Evolutionary conservation across 2,329 filamentous ascomycete species (phyloP).

Genomic region (Fusarium dimerum): DNA sequence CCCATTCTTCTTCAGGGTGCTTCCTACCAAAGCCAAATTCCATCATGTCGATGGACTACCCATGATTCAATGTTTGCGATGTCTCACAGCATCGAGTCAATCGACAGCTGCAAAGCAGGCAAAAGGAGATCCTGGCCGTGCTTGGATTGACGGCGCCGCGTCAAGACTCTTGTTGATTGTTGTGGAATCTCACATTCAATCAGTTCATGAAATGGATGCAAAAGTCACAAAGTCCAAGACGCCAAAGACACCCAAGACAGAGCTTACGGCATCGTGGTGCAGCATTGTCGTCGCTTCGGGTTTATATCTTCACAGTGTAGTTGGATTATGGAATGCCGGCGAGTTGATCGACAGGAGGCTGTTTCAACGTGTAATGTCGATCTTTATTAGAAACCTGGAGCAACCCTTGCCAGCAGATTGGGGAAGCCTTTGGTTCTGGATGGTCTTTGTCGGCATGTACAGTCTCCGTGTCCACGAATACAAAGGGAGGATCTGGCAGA

Average conservation of each 20-base stretch:
- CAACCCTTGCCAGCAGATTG: rapidly evolving
- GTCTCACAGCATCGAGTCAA: conserved; percentile 7
- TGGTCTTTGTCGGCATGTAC: conserved; percentile 15
- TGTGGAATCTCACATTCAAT: conserved; percentile 18
- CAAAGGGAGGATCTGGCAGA: not conserved
- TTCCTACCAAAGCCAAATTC: conserved; percentile 2
- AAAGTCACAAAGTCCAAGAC: no score
- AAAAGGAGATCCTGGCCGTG: conserved; percentile 18
- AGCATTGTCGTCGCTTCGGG: conserved; percentile 12
- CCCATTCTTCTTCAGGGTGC: conserved; percentile 19
- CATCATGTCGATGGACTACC: conserved; percentile 13
- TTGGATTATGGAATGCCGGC: conserved; percentile 14
- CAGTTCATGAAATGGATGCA: conserved; percentile 5
- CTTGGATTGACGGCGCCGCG: conserved; percentile 25
- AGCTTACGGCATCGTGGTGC: conserved; percentile 17
- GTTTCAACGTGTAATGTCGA: conserved; percentile 1
- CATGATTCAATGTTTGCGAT: conserved; percentile 16
- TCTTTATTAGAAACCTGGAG: conserved; percentile 14
- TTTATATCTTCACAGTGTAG: conserved; percentile 19
- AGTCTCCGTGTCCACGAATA: not conserved
- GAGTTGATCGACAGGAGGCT: conserved; percentile 7
- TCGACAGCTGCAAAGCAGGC: not conserved
- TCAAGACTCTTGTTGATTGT: conserved; percentile 14
- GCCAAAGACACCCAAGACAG: rapidly evolving
- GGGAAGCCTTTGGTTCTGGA: conserved; percentile 21